These are phyloP conservation scores for Ganoderma lucidum DNA, from an alignment of 1,284 basidiomycete species.

Conservation along the genomic window DNA sequence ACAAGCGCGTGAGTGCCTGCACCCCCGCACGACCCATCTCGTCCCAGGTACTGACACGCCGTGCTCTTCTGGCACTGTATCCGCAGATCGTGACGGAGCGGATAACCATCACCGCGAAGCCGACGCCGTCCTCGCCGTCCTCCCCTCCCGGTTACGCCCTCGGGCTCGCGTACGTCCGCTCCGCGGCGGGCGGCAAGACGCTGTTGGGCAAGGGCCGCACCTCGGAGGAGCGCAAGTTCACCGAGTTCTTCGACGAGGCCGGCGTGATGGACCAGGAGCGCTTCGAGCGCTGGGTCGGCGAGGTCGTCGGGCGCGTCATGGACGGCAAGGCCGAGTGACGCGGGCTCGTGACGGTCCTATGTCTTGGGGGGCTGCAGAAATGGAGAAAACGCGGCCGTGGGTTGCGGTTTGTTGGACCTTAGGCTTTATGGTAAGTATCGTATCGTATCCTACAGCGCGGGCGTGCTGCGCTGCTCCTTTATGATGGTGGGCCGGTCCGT, in stretches of 20 bases:
- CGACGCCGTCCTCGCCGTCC: slow-evolving; percentile 54
- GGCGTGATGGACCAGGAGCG: slow-evolving; percentile 73
- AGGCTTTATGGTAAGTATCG: slow-evolving; percentile 8
- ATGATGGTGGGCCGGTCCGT: neutral
- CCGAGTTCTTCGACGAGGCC: slow-evolving; percentile 74
- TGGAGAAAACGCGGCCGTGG: neutral
- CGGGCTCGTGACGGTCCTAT: no score
- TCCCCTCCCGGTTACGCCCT: slow-evolving; percentile 69
- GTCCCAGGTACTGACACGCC: neutral
- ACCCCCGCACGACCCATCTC: slow-evolving; percentile 9
- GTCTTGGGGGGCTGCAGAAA: no score
- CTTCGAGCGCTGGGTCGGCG: slow-evolving; percentile 80
- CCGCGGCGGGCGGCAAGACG: slow-evolving; percentile 80
- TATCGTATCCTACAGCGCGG: neutral
- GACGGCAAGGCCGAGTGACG: slow-evolving; percentile 37
- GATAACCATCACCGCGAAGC: slow-evolving; percentile 75
- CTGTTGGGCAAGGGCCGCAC: slow-evolving; percentile 71
- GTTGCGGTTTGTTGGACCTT: neutral
- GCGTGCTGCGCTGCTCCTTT: neutral
- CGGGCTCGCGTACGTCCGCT: slow-evolving; percentile 72
- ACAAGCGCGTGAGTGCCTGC: slow-evolving; percentile 69
- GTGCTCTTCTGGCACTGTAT: neutral
- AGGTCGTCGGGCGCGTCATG: slow-evolving; percentile 57
- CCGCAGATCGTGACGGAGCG: slow-evolving; percentile 83
- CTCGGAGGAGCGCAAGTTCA: slow-evolving; percentile 60